A percentile compares a stretch with the other conserved stretches of the same genome.
Evolutionary conservation across 2,329 filamentous ascomycete genomes (phyloP).

Genomic region (Aspergillus neotritici): DNA sequence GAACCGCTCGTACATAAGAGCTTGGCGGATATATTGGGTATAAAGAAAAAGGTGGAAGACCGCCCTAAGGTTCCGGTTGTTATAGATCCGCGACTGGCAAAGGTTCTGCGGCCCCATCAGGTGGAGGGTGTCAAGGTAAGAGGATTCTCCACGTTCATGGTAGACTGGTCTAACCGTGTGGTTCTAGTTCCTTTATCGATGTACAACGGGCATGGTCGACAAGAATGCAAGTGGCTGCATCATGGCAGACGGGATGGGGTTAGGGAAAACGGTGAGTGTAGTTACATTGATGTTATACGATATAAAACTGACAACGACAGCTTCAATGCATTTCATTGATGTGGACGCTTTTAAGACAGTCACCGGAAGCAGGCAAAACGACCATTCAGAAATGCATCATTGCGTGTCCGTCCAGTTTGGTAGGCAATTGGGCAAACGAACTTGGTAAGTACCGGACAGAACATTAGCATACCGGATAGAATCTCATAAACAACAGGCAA

Average conservation of each 20-base stretch:
- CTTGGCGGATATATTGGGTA: constrained; percentile 85
- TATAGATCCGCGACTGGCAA: constrained; percentile 82
- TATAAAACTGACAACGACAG: constrained; percentile 23
- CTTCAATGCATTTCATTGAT: constrained; percentile 93
- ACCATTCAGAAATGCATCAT: constrained; percentile 97
- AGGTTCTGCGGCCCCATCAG: constrained; percentile 91
- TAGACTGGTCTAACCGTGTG: neutral
- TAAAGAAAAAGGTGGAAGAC: constrained; percentile 83
- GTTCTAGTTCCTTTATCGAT: constrained; percentile 75
- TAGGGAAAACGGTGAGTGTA: constrained; percentile 70
- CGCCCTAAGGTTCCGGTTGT: constrained; percentile 92
- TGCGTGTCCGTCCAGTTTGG: constrained; percentile 90
- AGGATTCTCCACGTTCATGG: neutral
- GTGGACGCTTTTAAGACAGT: constrained; percentile 96
- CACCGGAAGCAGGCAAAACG: constrained; percentile 84
- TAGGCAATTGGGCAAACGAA: constrained; percentile 97
- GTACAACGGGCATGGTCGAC: constrained; percentile 92
- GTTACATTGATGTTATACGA: neutral
- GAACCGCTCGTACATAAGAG: constrained; percentile 88
- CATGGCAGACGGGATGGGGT: constrained; percentile 98
- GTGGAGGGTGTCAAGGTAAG: constrained; percentile 81
- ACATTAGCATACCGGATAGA: too few relatives aligned
- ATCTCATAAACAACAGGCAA: constrained; percentile 51
- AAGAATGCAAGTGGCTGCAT: constrained; percentile 93
- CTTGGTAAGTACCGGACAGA: constrained; percentile 42